These are phyloP conservation scores for Begonia fuchsioides DNA, from an alignment of 306 rosid genomes.

Conservation along the genomic window DNA sequence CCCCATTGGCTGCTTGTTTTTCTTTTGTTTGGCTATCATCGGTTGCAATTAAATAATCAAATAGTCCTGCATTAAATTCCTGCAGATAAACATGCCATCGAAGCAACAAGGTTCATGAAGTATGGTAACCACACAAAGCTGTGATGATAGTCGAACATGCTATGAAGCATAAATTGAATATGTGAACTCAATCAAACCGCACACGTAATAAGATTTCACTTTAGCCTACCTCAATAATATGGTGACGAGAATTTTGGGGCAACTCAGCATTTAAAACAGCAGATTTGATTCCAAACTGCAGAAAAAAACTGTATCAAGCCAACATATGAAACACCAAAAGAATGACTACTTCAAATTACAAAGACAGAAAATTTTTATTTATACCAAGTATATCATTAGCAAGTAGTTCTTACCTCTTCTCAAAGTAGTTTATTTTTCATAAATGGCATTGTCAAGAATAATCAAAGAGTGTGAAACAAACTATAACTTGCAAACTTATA, in stretches of 20 bases:
- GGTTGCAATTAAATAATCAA: conserved; percentile 87
- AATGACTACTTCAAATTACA: neutral
- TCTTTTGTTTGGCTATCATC: conserved; percentile 63
- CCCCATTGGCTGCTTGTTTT: conserved; percentile 40
- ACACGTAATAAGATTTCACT: conserved; percentile 5
- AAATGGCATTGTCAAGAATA: no score
- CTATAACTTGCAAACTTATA: neutral
- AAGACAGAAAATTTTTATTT: no score
- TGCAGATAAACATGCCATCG: conserved; percentile 17
- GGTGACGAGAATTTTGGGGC: conserved; percentile 97
- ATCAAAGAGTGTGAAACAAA: no score
- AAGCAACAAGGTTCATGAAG: neutral
- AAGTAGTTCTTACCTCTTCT: no score
- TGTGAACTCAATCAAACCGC: neutral
- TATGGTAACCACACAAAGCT: no score
- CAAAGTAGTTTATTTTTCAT: no score
- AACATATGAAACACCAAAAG: neutral
- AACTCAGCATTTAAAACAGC: conserved; percentile 93
- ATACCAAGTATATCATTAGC: no score
- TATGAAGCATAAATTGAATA: no score
- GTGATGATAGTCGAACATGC: no score
- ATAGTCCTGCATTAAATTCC: conserved; percentile 98
- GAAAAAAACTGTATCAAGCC: conserved; percentile 2
- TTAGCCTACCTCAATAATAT: conserved; percentile 73
- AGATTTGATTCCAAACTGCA: conserved; percentile 84